These are phyloP conservation scores for Dichomitus squalens DNA, from an alignment of 1,284 basidiomycete genomes.

Conservation along the genomic window DNA sequence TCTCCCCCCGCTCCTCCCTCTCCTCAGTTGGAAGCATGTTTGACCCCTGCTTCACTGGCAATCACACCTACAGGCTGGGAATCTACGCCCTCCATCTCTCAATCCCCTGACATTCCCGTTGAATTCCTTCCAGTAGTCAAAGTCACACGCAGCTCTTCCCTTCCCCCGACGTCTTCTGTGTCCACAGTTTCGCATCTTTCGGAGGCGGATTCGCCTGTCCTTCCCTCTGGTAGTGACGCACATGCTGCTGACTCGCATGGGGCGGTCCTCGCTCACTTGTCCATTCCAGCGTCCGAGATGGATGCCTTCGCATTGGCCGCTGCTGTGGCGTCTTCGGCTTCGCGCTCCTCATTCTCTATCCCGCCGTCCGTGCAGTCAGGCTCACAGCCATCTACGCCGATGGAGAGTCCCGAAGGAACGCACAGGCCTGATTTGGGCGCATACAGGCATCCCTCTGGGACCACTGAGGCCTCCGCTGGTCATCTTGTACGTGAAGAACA, in stretches of 20 bases:
- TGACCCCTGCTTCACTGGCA: slow-evolving; percentile 6
- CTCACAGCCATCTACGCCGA: background rate
- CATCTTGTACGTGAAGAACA: background rate
- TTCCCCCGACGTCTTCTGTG: background rate
- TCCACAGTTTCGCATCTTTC: slow-evolving; percentile 14
- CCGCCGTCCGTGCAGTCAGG: slow-evolving; percentile 29
- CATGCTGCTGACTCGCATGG: background rate
- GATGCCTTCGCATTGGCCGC: slow-evolving; percentile 33
- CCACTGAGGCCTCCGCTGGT: slow-evolving; percentile 6
- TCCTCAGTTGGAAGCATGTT: slow-evolving; percentile 8
- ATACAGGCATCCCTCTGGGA: background rate
- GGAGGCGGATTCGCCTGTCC: slow-evolving; percentile 29
- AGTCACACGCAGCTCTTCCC: background rate
- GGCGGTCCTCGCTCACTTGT: background rate
- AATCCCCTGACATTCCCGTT: slow-evolving; percentile 5
- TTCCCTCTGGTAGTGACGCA: slow-evolving; percentile 23
- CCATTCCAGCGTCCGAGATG: slow-evolving; percentile 27
- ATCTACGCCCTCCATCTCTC: background rate
- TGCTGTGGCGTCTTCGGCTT: slow-evolving; percentile 18
- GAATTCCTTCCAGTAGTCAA: slow-evolving; percentile 21
- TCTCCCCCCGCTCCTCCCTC: slow-evolving; percentile 16
- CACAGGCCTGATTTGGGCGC: background rate
- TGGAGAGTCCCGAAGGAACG: background rate
- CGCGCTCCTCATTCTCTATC: slow-evolving; percentile 26
- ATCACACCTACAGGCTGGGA: slow-evolving; percentile 4